phyloP scores from a whole-genome alignment of 2,329 filamentous ascomycete genomes.

The Aspergillus calidoustus region DNA sequence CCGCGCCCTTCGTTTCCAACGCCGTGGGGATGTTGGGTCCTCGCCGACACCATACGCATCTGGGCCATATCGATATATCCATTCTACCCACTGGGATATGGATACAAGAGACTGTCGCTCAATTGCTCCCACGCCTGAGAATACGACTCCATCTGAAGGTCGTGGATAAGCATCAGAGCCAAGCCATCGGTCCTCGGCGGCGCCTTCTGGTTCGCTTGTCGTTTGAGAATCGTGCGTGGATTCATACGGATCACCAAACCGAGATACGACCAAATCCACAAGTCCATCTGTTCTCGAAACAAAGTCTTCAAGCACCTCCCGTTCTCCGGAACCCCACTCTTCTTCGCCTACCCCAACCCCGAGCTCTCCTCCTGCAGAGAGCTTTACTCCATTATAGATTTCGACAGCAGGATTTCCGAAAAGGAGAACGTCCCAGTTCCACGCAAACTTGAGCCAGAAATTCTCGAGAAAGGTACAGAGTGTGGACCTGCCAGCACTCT shows the following conservation, averaged over 20 bases:
- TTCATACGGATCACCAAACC: conserved; percentile 69
- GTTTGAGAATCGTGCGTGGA: conserved; percentile 29
- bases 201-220: conserved; percentile 24
- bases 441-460: conserved; percentile 76
- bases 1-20: conserved; percentile 44
- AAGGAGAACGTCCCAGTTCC: conserved; percentile 83
- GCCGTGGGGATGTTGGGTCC: conserved; percentile 71
- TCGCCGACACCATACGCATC: conserved; percentile 84
- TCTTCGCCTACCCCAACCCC: conserved; percentile 95
- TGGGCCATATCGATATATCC: conserved; percentile 81
- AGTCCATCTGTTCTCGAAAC: conserved; percentile 79
- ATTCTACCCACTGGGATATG: conserved; percentile 84
- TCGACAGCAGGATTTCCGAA: conserved; percentile 85
- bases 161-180: conserved; percentile 70
- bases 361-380: conserved; percentile 87
- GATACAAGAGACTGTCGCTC: conserved; percentile 72
- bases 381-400: conserved; percentile 80
- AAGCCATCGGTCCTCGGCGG: conserved; percentile 65
- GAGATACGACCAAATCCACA: conserved; percentile 83
- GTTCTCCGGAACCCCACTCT: conserved; percentile 89
- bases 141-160: conserved; percentile 81
- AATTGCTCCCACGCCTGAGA: conserved; percentile 77
- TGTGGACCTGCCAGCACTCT: conserved; percentile 65
- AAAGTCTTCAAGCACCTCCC: conserved; percentile 91
- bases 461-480: conserved; percentile 75